A percentile compares a stretch with the other conserved stretches of the same genome.
Conservation (phyloP, 73 alveolate genomes). For the Tetrahymena thermophila region DNA sequence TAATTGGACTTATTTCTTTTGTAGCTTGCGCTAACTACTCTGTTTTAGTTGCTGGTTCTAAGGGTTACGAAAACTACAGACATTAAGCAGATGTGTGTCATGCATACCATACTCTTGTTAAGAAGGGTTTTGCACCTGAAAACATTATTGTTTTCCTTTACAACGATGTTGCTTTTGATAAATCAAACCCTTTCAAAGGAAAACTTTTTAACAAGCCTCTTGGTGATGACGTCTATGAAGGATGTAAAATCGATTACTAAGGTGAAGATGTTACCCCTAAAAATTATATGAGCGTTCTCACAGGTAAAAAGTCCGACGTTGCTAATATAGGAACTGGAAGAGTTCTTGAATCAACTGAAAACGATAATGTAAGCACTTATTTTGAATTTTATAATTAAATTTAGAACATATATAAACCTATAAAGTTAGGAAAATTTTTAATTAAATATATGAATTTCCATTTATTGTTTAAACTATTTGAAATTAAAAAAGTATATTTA, state of each 20-base stretch:
- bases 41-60: conserved; percentile 94
- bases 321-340: conserved; percentile 14
- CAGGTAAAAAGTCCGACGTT: conserved; percentile 6
- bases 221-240: conserved; percentile 91
- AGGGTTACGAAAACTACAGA: conserved; percentile 91
- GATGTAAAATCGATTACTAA: conserved; percentile 86
- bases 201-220: conserved; percentile 86
- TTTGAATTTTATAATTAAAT: too few relatives aligned
- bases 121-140: conserved; percentile 80
- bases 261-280: conserved; percentile 88
- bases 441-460: too few relatives aligned
- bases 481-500: too few relatives aligned
- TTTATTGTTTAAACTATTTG: too few relatives aligned
- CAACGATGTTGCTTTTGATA: conserved; percentile 87
- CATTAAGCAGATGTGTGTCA: conserved; percentile 99
- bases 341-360: conserved; percentile 44
- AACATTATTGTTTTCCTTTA: conserved; percentile 86
- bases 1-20: not conserved
- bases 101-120: conserved; percentile 79
- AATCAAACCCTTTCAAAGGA: conserved; percentile 90
- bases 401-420: too few relatives aligned
- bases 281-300: conserved; percentile 70
- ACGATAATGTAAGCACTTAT: conserved; percentile 22
- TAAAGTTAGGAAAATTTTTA: too few relatives aligned
- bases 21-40: conserved; percentile 76